These are phyloP conservation scores for Paracoccidioides brasiliensis DNA, from an alignment of 2,329 filamentous ascomycete genomes.

Conservation along the genomic window DNA sequence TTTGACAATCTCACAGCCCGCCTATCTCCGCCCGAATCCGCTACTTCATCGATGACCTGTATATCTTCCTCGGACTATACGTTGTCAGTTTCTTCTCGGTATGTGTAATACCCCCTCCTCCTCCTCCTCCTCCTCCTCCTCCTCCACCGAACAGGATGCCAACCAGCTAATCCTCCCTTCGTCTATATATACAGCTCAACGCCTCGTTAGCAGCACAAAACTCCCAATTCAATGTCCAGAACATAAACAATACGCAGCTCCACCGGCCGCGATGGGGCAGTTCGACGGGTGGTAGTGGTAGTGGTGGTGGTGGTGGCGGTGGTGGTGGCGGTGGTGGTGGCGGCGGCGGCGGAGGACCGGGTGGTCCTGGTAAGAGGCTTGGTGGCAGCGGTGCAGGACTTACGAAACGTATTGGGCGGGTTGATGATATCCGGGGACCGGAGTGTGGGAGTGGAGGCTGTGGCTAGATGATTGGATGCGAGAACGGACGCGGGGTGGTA, in stretches of 20 bases:
- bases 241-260: slow-evolving; percentile 16
- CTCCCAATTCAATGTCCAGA: slow-evolving; percentile 34
- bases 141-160: no score
- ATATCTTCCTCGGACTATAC: slow-evolving; percentile 38
- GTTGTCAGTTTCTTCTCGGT: slow-evolving; percentile 37
- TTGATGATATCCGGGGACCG: slow-evolving; percentile 37
- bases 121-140: no score
- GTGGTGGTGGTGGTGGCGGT: slow-evolving; percentile 10
- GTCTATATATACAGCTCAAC: slow-evolving; percentile 25
- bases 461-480: slow-evolving; percentile 12
- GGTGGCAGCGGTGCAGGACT: slow-evolving; percentile 16
- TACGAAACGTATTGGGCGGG: slow-evolving; percentile 30
- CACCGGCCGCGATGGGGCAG: slow-evolving; percentile 10
- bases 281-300: slow-evolving; percentile 5
- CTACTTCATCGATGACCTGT: slow-evolving; percentile 30
- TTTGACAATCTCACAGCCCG: slow-evolving; percentile 21
- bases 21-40: slow-evolving; percentile 32
- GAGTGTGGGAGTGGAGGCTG: slow-evolving; percentile 36
- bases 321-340: slow-evolving; percentile 14
- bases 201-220: slow-evolving; percentile 33
- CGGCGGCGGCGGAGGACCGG: slow-evolving; percentile 11
- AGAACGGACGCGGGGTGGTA: neutral
- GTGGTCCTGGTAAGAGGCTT: slow-evolving; percentile 10
- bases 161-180: neutral
- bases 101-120: slow-evolving; percentile 13